These are phyloP conservation scores for Rhododendron griersonianum DNA, from an alignment of 148 eudicot genomes.

Conservation along the genomic window DNA sequence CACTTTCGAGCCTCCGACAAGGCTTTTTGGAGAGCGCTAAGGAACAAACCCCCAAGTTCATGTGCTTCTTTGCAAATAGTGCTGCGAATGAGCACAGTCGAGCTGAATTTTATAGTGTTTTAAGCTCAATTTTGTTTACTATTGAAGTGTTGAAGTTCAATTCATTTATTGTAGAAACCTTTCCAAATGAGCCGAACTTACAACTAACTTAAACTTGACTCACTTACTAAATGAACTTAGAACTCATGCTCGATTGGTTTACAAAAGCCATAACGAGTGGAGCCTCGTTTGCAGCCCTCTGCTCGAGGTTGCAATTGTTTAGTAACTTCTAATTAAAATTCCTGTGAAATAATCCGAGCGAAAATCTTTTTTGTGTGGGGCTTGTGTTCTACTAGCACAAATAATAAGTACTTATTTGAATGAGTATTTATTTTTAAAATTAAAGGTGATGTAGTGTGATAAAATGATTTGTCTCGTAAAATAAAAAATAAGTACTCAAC, in stretches of 20 bases:
- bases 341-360: neutral
- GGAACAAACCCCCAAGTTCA: neutral
- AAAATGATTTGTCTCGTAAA: no score
- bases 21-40: neutral
- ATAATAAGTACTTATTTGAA: no score
- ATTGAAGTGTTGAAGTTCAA: neutral
- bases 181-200: neutral
- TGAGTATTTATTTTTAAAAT: no score
- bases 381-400: no score
- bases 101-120: no score
- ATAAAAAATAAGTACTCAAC: no score
- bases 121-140: neutral
- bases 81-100: neutral
- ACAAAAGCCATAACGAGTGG: neutral
- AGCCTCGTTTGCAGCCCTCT: neutral
- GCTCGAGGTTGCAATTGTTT: neutral
- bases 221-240: neutral
- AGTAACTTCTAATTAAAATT: no score
- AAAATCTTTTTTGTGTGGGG: no score
- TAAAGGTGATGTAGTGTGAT: rapidly evolving
- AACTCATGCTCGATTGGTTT: neutral
- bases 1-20: neutral
- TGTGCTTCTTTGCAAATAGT: neutral
- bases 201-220: neutral
- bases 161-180: no score